Evolutionary conservation across 177 flowering plant species (phyloP), one percentile per base, ranked within the genome.

Genomic region (Telopea speciosissima): DNA sequence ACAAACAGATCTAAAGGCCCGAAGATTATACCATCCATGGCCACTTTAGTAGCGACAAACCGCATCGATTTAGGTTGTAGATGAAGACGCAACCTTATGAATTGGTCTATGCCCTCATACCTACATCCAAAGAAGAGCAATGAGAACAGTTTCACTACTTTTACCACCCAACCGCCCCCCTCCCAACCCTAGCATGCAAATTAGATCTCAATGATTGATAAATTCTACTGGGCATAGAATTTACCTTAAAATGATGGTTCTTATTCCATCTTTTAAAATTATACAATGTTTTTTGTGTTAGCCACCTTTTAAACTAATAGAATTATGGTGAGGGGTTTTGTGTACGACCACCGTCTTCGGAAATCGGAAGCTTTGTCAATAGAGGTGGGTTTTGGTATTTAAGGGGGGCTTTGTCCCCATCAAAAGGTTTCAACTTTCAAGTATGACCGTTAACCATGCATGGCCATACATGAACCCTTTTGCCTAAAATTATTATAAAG

Each of bases 101-200:
- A 73, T 14, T 85, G 80, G 77, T 93, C 98, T 81, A 93, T 76
- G 11, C 88, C 91, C 79, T 89, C 88, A 72, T 93, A 91, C 98
- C 98, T 93, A 62, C 62, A 82, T 61, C 1, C 65, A 36, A 19
- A 14, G 19, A 52, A 36, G 14, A 52, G 26, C 24, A 58, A 58
- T 58, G 61, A 58, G n/a, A 58, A 58, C 19, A n/a, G n/a, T 17
- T 58, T 19, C n/a, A 9, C 11, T 44, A 44, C 7, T 44, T 44
- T 44, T 44, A 13, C 59, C 31, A 36, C 40, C 40, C 40, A n/a
- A n/a, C n/a, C 6, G 0, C 40, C 9, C 40, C 40, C 40, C 40
- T 8, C 40, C 33, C 2, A 31, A 31, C 33, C 2, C 5, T 58
- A n/a, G 22, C 14, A n/a, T 1, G 22, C 24, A 58, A 8, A 8